Evolutionary conservation across 257 asterid genomes (phyloP).

Genomic region (Primulina eburnea): DNA sequence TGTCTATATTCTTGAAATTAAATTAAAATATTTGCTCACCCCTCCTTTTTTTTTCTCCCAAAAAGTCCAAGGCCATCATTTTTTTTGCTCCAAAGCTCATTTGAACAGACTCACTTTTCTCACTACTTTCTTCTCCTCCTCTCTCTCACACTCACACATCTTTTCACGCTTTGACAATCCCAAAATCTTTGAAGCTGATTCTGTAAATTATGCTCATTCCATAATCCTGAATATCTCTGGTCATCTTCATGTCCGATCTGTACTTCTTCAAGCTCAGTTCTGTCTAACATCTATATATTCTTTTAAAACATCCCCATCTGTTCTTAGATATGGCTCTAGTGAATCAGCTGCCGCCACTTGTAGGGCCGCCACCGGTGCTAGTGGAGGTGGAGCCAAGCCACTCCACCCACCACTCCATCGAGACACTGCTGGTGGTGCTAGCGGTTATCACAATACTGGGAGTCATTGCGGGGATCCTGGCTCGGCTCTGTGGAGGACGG

Average conservation of each 20-base stretch:
- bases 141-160: neutral
- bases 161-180: neutral
- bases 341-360: constrained; percentile 76
- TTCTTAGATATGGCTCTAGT: constrained; percentile 19
- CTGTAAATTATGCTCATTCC: neutral
- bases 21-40: no score
- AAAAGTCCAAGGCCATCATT: no score
- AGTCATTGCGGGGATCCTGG: constrained; percentile 67
- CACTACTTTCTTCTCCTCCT: constrained; percentile 22
- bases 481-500: constrained; percentile 73
- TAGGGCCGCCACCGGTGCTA: constrained; percentile 44
- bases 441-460: constrained; percentile 74
- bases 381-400: constrained; percentile 35
- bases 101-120: neutral
- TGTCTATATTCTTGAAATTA: no score
- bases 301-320: no score
- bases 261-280: neutral
- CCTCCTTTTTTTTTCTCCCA: no score
- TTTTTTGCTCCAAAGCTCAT: constrained; percentile 4
- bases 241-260: neutral
- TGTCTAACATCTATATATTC: neutral
- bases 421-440: constrained; percentile 74
- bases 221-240: neutral
- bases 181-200: neutral
- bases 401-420: constrained; percentile 44